phyloP scores from a whole-genome alignment of 202 grass and related monocot species.

The Schoenoplectus triqueter region DNA sequence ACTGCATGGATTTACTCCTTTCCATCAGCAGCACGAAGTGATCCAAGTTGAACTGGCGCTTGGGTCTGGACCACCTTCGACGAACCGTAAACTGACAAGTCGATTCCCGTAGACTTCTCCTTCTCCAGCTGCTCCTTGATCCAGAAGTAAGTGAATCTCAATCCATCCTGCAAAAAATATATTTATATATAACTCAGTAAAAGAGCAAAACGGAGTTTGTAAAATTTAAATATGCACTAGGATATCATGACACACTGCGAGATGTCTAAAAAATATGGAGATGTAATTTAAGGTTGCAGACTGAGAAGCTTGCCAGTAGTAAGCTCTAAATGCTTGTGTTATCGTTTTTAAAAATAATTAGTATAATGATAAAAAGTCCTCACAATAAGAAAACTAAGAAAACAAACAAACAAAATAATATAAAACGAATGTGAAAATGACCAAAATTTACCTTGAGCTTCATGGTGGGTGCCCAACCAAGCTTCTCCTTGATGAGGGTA shows the following conservation, averaged over 20 bases:
- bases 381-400: no score
- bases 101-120: slow-evolving; percentile 51
- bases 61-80: slow-evolving; percentile 82
- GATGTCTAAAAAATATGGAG: no score
- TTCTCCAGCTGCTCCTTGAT: slow-evolving; percentile 91
- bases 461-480: slow-evolving; percentile 90
- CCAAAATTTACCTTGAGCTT: slow-evolving; percentile 62
- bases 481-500: slow-evolving; percentile 87
- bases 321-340: not conserved
- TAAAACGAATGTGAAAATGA: not conserved
- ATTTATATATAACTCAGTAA: slow-evolving; percentile 1
- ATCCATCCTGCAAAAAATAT: slow-evolving; percentile 50
- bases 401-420: no score
- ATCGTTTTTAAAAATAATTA: not conserved
- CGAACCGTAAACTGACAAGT: slow-evolving; percentile 64
- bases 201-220: not conserved
- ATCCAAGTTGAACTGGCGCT: slow-evolving; percentile 86
- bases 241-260: no score
- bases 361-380: not conserved
- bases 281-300: not conserved
- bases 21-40: slow-evolving; percentile 86
- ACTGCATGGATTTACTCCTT: slow-evolving; percentile 58
- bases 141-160: slow-evolving; percentile 85
- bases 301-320: not conserved
- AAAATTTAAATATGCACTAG: no score